A percentile compares a stretch with the other conserved stretches of the same genome.
These are phyloP conservation scores for Magnolia sinica DNA, from an alignment of 164 flowering plant species.

Conservation along the genomic window DNA sequence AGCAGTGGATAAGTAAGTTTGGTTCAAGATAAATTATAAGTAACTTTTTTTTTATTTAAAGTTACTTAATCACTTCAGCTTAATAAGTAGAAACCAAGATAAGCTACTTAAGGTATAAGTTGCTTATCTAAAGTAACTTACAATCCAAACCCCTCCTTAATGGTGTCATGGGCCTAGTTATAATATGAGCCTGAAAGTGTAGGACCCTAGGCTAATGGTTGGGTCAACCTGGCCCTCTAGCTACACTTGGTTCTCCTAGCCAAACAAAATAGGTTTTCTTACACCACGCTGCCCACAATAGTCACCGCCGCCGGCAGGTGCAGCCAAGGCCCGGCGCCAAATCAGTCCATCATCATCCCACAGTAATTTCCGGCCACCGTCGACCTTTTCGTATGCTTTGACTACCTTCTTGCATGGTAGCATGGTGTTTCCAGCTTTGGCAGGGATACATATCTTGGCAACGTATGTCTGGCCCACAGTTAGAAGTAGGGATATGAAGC, in stretches of 20 bases:
- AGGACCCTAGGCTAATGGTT: too few relatives aligned
- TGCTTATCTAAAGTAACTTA: too few relatives aligned
- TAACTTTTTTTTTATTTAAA: too few relatives aligned
- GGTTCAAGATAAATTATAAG: too few relatives aligned
- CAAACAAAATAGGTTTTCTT: slow-evolving; percentile 2
- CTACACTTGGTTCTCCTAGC: too few relatives aligned
- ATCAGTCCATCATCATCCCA: slow-evolving; percentile 27
- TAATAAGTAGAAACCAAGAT: too few relatives aligned
- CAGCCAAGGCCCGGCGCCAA: slow-evolving; percentile 49
- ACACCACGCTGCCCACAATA: slow-evolving; percentile 29
- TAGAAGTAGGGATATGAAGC: slow-evolving; percentile 63
- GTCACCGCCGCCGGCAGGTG: slow-evolving; percentile 22
- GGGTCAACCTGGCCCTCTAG: too few relatives aligned
- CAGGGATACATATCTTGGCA: slow-evolving; percentile 48
- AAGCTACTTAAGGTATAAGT: too few relatives aligned
- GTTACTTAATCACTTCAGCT: too few relatives aligned
- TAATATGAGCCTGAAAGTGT: not conserved
- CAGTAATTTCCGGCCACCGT: slow-evolving; percentile 31
- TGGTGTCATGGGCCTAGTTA: not conserved
- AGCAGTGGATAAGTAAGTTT: too few relatives aligned
- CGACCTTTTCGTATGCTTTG: not conserved
- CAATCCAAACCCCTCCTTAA: too few relatives aligned
- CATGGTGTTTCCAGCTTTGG: slow-evolving; percentile 31
- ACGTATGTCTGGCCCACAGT: slow-evolving; percentile 43
- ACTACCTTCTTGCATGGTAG: slow-evolving; percentile 47